phyloP scores from a whole-genome alignment of 2,329 filamentous ascomycete species.

The Calonectria pseudoreteaudii region DNA sequence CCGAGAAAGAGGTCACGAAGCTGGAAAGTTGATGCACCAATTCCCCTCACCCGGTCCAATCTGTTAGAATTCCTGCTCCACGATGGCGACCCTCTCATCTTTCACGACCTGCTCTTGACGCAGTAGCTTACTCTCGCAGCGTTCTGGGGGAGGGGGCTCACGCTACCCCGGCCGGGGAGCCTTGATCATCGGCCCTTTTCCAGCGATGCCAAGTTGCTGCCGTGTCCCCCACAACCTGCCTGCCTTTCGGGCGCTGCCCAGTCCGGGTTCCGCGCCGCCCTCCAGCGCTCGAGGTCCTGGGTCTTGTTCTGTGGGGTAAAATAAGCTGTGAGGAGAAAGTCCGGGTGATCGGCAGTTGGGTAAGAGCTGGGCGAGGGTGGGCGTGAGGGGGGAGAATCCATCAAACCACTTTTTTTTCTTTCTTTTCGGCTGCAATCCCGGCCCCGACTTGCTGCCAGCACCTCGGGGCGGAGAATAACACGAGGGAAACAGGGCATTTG shows the following conservation, averaged over 20 bases:
- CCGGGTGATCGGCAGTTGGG: conserved; percentile 17
- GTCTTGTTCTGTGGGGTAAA: conserved; percentile 19
- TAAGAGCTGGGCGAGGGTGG: background rate
- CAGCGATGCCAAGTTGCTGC: conserved; percentile 15
- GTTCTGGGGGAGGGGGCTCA: background rate
- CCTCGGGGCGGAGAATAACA: background rate
- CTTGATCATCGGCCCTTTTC: conserved; percentile 30
- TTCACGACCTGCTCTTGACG: background rate
- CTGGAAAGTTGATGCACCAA: conserved; percentile 3
- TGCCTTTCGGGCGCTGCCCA: conserved; percentile 6
- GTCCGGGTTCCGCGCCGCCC: conserved; percentile 16
- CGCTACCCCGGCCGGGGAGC: conserved; percentile 7
- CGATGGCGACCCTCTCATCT: background rate
- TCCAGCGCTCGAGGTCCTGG: conserved; percentile 4
- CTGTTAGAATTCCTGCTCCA: conserved; percentile 6
- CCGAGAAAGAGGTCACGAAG: conserved; percentile 1
- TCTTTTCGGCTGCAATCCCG: background rate
- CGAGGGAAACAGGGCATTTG: background rate
- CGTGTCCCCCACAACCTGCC: background rate
- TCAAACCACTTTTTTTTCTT: conserved; percentile 13
- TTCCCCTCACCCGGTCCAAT: conserved; percentile 3
- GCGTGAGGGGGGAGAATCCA: background rate
- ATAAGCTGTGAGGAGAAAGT: background rate
- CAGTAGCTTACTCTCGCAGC: conserved; percentile 2
- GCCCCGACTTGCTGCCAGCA: background rate